Evolutionary conservation across 306 rosid species (phyloP).

Genomic region (Dalbergia cultrata): DNA sequence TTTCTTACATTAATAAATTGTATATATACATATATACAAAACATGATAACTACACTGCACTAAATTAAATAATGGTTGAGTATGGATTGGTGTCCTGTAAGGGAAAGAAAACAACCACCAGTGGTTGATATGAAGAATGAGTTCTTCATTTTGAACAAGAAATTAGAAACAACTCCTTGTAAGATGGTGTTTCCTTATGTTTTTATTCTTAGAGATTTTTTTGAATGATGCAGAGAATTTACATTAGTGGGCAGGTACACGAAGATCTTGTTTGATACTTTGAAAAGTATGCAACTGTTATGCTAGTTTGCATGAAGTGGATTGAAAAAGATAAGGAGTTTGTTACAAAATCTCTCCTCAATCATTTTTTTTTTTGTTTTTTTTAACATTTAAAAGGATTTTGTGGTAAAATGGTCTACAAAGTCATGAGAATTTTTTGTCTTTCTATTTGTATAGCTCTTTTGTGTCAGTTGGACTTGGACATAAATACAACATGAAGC

Average conservation of each 20-base stretch:
- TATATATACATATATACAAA: too few relatives aligned
- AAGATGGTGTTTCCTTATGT: not conserved
- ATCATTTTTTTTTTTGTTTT: slow-evolving; percentile 1
- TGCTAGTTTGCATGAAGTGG: not conserved
- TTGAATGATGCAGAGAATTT: not conserved
- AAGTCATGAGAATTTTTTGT: slow-evolving; percentile 4
- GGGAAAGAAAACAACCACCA: not conserved
- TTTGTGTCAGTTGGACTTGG: too few relatives aligned
- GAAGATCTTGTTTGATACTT: not conserved
- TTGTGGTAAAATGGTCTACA: not conserved
- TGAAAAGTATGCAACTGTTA: not conserved
- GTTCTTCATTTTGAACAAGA: too few relatives aligned
- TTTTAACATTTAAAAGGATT: slow-evolving; percentile 21
- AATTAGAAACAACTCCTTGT: not conserved
- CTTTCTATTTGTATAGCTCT: slow-evolving; percentile 12
- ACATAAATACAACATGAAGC: too few relatives aligned
- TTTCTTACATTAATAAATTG: too few relatives aligned
- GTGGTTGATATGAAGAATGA: slow-evolving; percentile 7
- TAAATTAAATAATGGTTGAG: too few relatives aligned
- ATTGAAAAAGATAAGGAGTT: not conserved
- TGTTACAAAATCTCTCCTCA: not conserved
- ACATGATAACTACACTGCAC: too few relatives aligned
- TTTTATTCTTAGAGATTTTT: not conserved
- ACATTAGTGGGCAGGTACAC: not conserved
- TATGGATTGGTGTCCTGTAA: not conserved